These are phyloP conservation scores for Pseudogymnoascus sp. DNA, from an alignment of 2,329 filamentous ascomycete species.

Conservation along the genomic window DNA sequence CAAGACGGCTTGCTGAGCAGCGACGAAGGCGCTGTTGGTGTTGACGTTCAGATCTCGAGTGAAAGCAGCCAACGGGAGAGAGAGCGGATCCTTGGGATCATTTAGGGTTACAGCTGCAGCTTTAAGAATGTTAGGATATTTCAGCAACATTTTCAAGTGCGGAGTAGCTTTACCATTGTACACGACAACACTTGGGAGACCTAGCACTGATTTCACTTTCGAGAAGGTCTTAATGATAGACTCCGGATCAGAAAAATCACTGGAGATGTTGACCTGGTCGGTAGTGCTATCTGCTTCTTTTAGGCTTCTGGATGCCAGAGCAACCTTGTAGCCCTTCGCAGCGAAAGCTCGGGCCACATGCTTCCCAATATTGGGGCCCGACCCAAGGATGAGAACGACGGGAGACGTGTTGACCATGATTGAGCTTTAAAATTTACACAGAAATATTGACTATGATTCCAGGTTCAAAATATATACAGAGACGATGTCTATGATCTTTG, in stretches of 20 bases:
- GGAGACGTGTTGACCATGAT: conserved; percentile 13
- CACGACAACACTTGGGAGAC: conserved; percentile 29
- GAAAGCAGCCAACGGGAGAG: conserved; percentile 23
- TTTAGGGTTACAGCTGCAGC: conserved; percentile 18
- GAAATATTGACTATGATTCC: background rate
- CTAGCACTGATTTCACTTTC: conserved; percentile 28
- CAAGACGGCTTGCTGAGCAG: conserved; percentile 32
- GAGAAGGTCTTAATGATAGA: conserved; percentile 29
- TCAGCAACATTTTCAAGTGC: background rate
- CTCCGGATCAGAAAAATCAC: conserved; percentile 30
- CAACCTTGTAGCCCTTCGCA: conserved; percentile 35
- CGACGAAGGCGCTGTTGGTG: conserved; percentile 31
- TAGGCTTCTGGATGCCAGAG: conserved; percentile 28
- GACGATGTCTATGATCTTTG: background rate
- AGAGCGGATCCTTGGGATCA: conserved; percentile 27
- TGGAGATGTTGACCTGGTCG: conserved; percentile 26
- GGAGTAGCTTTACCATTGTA: conserved; percentile 7
- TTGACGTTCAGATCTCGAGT: conserved; percentile 31
- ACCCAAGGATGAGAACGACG: conserved; percentile 33
- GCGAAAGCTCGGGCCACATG: conserved; percentile 30
- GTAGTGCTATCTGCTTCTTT: conserved; percentile 22
- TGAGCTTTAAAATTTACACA: background rate
- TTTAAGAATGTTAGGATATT: conserved; percentile 9
- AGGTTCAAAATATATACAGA: background rate
- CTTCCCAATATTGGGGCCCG: conserved; percentile 33